phyloP scores from a whole-genome alignment of 2,329 filamentous ascomycete species.

The Akanthomyces lecanii region DNA sequence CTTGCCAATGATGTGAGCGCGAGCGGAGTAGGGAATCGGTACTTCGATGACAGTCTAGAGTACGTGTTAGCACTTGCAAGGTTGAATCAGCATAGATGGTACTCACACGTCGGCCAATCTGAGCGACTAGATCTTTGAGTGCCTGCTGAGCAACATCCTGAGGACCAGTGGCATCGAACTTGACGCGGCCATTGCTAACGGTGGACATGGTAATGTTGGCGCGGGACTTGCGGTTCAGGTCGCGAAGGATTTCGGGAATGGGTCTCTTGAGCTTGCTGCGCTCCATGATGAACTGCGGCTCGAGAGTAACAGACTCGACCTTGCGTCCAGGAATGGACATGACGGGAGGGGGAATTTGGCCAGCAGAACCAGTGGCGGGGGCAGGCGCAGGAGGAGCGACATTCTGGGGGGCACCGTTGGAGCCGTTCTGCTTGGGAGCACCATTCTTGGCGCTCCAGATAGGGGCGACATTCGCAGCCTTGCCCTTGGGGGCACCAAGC shows the following conservation, averaged over 20 bases:
- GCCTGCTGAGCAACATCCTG: constrained; percentile 81
- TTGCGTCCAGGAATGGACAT: constrained; percentile 80
- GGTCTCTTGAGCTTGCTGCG: constrained; percentile 78
- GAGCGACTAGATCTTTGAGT: constrained; percentile 80
- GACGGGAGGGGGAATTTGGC: constrained; percentile 41
- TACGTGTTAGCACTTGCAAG: constrained; percentile 21
- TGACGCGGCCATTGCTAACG: constrained; percentile 66
- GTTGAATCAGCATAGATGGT: not conserved
- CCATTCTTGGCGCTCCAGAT: constrained; percentile 74
- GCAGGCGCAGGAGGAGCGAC: constrained; percentile 60
- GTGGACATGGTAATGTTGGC: constrained; percentile 75
- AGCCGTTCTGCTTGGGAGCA: constrained; percentile 51
- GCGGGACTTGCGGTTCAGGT: constrained; percentile 89
- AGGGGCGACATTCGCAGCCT: constrained; percentile 62
- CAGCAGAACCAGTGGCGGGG: constrained; percentile 39
- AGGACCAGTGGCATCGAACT: constrained; percentile 82
- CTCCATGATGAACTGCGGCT: constrained; percentile 71
- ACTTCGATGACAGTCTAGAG: constrained; percentile 59
- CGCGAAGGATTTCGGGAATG: constrained; percentile 77
- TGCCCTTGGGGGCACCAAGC: constrained; percentile 66
- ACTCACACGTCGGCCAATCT: constrained; percentile 63
- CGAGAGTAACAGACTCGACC: constrained; percentile 69
- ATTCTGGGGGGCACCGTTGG: constrained; percentile 50
- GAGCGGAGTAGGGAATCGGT: constrained; percentile 75
- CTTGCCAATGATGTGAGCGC: constrained; percentile 89